Evolutionary conservation across 2,329 filamentous ascomycete species (phyloP), one percentile per base, ranked within the genome.

Genomic region (Colletotrichum noveboracense): DNA sequence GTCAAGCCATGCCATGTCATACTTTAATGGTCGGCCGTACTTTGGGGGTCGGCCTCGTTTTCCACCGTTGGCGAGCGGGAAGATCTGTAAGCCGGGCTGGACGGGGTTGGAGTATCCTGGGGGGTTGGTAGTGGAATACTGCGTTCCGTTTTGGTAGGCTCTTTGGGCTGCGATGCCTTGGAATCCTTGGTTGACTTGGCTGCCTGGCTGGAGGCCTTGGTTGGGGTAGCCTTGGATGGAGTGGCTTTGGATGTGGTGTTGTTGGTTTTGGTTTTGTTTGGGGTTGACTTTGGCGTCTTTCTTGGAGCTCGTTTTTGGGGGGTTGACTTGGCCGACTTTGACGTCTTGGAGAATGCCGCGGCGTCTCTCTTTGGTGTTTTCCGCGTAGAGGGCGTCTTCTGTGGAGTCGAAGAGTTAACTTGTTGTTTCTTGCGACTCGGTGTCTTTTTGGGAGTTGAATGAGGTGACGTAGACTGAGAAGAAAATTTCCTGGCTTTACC

Each of bases 401-500:
- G 74, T 66, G 55, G 52, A 43, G 66, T 76, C 32, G 70, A 58
- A 21, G 66, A 52, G 71, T 76, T 70, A 76, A 76, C 66, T 66
- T 66, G 71, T 36, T 71, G 66, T 58, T 58, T 76, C 71, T 76
- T 75, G 62, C 56, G 70, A 32, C 18, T 30, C 18, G 34, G 28
- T 43, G 48, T 64, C 16, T 38, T 74, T 38, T 64, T 75, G 14
- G 65, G 66, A 48, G 66, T 48, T 24, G 74, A 70, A 43, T 66
- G 48, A 65, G 69, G 32, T 73, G 71, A 70, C 62, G 71, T 55
- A 34, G 61, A 66, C 30, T 52, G 30, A 75, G 71, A 70, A 71
- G 71, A 43, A 43, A 38, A 66, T 28, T 60, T 66, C 62, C 26
- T 70, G 18, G 66, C 74, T 76, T 76, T 76, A 76, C 74, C 74